Evolutionary conservation across 176 grass and related monocot genomes (phyloP).

Genomic region (Paspalum notatum): DNA sequence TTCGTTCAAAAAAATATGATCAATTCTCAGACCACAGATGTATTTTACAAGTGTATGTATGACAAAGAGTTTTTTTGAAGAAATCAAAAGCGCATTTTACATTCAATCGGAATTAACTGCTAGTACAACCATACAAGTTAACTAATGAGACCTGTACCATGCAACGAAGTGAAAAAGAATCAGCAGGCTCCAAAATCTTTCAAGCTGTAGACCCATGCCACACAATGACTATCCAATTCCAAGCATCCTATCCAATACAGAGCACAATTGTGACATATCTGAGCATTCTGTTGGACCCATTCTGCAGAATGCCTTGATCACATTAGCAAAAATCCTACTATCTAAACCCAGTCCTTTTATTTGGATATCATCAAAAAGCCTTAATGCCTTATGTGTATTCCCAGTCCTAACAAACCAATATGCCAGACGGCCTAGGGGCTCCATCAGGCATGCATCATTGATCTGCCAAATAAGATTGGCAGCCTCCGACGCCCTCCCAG

Average conservation of each 20-base stretch:
- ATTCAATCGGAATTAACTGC: conserved; percentile 11
- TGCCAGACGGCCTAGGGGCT: conserved; percentile 57
- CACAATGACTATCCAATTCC: conserved; percentile 39
- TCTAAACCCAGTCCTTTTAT: conserved; percentile 66
- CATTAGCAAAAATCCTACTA: conserved; percentile 57
- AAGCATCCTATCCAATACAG: conserved; percentile 82
- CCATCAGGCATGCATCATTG: conserved; percentile 55
- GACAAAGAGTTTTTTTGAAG: conserved; percentile 15
- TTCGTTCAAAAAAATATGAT: neutral
- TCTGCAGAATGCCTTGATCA: conserved; percentile 85
- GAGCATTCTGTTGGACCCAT: conserved; percentile 61
- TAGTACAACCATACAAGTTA: conserved; percentile 25
- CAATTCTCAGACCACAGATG: neutral
- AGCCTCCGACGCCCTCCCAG: conserved; percentile 59
- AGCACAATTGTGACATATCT: conserved; percentile 59
- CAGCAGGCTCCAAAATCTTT: neutral
- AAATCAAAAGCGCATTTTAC: conserved; percentile 13
- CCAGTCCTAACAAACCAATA: conserved; percentile 83
- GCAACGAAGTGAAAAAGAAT: conserved; percentile 20
- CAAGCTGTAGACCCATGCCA: conserved; percentile 16
- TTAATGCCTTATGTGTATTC: conserved; percentile 48
- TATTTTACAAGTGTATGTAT: neutral
- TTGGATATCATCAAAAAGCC: conserved; percentile 77
- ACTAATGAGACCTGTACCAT: neutral
- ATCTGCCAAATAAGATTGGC: conserved; percentile 63